These are phyloP conservation scores for Exidia glandulosa DNA, from an alignment of 768 basidiomycete species.

Conservation along the genomic window DNA sequence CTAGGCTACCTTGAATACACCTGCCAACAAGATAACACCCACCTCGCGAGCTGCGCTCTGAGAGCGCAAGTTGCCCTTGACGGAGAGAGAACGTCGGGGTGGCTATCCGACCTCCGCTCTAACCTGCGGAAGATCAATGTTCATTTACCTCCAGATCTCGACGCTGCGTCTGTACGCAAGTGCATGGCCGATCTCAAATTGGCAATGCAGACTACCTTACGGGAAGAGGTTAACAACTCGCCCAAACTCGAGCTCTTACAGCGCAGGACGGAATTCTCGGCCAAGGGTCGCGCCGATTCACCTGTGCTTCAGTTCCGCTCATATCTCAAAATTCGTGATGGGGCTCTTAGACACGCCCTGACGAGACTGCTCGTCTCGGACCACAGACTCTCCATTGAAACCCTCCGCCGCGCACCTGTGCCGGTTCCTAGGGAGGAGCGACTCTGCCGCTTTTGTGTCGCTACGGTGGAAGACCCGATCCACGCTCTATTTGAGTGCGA, in stretches of 20 bases:
- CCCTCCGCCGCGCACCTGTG: no score
- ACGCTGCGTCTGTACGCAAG: no score
- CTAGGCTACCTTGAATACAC: constrained; percentile 1
- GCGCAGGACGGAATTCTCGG: background rate
- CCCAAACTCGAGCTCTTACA: constrained; percentile 5
- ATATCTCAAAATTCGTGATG: constrained; percentile 6
- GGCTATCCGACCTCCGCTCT: no score
- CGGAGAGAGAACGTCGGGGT: no score
- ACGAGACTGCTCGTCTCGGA: constrained; percentile 7
- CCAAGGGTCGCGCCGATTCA: background rate
- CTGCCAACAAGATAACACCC: background rate
- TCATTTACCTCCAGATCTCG: no score
- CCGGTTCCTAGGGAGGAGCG: no score
- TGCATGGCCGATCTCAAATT: no score
- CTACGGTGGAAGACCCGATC: no score
- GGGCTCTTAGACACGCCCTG: constrained; percentile 6
- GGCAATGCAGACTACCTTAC: constrained; percentile 1
- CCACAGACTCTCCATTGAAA: constrained; percentile 10
- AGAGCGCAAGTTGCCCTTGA: no score
- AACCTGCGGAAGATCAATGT: no score
- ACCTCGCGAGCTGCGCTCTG: background rate
- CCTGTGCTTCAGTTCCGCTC: constrained; percentile 1
- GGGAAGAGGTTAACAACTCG: background rate
- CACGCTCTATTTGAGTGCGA: no score
- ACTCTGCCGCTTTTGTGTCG: no score